Evolutionary conservation across 768 basidiomycete genomes (phyloP).

Genomic region (Leucogyrophana mollusca): DNA sequence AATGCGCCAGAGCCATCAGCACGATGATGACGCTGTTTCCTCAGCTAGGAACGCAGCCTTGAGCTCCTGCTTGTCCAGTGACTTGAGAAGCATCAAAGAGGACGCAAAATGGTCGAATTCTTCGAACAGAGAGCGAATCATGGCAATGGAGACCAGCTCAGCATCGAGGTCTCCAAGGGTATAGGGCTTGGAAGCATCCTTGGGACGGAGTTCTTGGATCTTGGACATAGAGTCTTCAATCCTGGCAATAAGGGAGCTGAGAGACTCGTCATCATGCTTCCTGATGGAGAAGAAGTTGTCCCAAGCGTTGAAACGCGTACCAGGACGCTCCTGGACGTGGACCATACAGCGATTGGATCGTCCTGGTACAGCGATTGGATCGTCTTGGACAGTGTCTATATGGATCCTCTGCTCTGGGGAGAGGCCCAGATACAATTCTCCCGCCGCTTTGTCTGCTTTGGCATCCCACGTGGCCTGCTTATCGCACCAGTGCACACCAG

Average conservation of each 20-base stretch:
- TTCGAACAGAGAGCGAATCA: conserved; percentile 7
- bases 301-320: conserved; percentile 3
- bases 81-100: conserved; percentile 7
- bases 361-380: no score
- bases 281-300: conserved; percentile 10
- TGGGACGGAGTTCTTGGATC: conserved; percentile 6
- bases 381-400: no score
- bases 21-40: neutral
- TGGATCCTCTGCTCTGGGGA: no score
- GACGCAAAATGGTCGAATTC: conserved; percentile 12
- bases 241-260: neutral
- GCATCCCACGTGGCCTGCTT: no score
- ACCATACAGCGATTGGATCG: no score
- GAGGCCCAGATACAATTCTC: no score
- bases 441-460: no score
- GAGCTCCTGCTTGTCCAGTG: conserved; percentile 3
- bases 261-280: conserved; percentile 6
- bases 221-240: neutral
- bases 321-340: conserved; percentile 3
- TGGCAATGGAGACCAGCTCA: conserved; percentile 8
- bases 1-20: neutral
- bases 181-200: neutral
- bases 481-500: no score
- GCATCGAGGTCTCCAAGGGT: neutral
- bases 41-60: conserved; percentile 4